Conservation (phyloP, 202 grass and related monocot species). For the Elaeis oleifera region DNA sequence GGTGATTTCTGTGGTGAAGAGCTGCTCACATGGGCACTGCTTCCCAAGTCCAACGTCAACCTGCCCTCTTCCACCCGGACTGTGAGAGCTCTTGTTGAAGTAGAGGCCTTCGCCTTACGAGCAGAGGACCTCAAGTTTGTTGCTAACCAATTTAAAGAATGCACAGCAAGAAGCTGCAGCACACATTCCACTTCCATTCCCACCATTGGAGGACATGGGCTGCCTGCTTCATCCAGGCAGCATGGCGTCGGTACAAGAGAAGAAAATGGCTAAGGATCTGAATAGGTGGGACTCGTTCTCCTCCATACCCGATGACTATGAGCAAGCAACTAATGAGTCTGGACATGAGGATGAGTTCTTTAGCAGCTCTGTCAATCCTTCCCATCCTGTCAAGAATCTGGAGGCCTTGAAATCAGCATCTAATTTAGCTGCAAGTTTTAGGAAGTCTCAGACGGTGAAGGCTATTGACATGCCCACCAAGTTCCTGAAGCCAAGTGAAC, state of each 20-base stretch:
- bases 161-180: slow-evolving; percentile 89
- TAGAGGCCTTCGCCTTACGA: slow-evolving; percentile 60
- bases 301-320: no score
- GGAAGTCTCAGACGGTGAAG: slow-evolving; percentile 29
- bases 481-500: slow-evolving; percentile 86
- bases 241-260: slow-evolving; percentile 64
- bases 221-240: slow-evolving; percentile 83
- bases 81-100: neutral
- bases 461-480: slow-evolving; percentile 32
- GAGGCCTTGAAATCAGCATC: slow-evolving; percentile 36
- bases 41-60: neutral
- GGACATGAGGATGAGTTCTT: slow-evolving; percentile 24
- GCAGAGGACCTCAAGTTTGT: slow-evolving; percentile 84
- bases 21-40: slow-evolving; percentile 65
- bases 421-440: slow-evolving; percentile 53
- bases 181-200: slow-evolving; percentile 73
- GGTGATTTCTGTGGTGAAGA: slow-evolving; percentile 80
- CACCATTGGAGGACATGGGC: slow-evolving; percentile 74
- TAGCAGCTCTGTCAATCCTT: slow-evolving; percentile 1
- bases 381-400: neutral
- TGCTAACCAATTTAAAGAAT: slow-evolving; percentile 70
- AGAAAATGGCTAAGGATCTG: slow-evolving; percentile 49
- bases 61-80: no score
- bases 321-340: slow-evolving; percentile 12
- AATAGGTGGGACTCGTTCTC: slow-evolving; percentile 15